Conservation (phyloP, 2,329 filamentous ascomycete genomes). For the Trichoderma brevicompactum region DNA sequence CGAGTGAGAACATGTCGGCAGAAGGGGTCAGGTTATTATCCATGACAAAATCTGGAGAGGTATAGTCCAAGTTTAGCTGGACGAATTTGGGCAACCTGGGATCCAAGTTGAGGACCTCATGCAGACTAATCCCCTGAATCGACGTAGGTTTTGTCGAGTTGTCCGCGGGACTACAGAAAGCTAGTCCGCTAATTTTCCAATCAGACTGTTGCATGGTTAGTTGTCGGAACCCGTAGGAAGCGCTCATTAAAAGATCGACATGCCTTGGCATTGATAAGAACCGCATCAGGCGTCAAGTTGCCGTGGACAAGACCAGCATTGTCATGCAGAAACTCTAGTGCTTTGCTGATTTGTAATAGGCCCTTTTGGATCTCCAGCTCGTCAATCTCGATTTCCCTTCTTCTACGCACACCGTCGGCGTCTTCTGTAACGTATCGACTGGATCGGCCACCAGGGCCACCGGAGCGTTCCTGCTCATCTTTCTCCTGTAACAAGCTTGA, state of each 20-base stretch:
- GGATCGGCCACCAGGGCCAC: conserved; percentile 69
- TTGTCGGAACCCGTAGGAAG: not conserved
- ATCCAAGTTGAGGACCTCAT: conserved; percentile 84
- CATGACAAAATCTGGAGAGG: conserved; percentile 91
- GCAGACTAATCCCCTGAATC: conserved; percentile 77
- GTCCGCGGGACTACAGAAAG: conserved; percentile 83
- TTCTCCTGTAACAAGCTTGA: conserved; percentile 82
- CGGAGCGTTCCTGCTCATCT: conserved; percentile 77
- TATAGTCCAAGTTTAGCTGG: conserved; percentile 90
- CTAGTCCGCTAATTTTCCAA: conserved; percentile 97
- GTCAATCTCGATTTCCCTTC: conserved; percentile 89
- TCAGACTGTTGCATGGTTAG: conserved; percentile 68
- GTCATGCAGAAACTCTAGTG: conserved; percentile 92
- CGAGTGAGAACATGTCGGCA: conserved; percentile 92
- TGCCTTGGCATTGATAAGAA: conserved; percentile 92
- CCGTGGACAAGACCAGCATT: conserved; percentile 92
- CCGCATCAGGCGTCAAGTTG: conserved; percentile 90
- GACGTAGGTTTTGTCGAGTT: conserved; percentile 74
- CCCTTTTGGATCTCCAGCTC: conserved; percentile 98
- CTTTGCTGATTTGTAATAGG: conserved; percentile 88
- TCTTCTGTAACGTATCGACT: conserved; percentile 84
- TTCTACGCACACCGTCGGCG: conserved; percentile 70
- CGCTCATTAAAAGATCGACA: conserved; percentile 36
- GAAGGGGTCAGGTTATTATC: conserved; percentile 84
- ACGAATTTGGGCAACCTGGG: conserved; percentile 79